Evolutionary conservation across 2,329 filamentous ascomycete genomes (phyloP).

Genomic region (Diaporthe velutina): DNA sequence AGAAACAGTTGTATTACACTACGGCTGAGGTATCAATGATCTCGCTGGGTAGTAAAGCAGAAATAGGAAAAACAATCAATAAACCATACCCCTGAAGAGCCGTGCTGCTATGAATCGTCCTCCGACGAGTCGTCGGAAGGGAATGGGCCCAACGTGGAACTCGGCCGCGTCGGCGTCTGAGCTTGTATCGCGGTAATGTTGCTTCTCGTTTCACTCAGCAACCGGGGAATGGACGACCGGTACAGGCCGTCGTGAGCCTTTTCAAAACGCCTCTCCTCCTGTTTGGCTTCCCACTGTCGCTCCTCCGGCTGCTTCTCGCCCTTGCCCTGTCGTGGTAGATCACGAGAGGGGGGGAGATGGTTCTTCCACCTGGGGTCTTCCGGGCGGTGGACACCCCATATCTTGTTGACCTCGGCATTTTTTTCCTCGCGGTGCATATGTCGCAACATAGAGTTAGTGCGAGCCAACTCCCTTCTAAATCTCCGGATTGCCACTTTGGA

Average conservation of each 20-base stretch:
- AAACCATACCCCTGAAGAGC: neutral
- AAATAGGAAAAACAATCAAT: neutral
- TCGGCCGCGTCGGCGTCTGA: too few species aligned
- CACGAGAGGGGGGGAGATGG: too few species aligned
- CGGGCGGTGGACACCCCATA: neutral
- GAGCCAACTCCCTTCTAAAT: neutral
- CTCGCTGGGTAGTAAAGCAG: neutral
- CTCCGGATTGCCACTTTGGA: too few species aligned
- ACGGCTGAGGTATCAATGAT: conserved; percentile 19
- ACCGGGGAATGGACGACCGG: too few species aligned
- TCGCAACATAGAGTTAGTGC: too few species aligned
- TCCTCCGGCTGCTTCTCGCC: neutral
- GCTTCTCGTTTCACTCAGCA: too few species aligned
- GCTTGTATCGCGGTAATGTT: too few species aligned
- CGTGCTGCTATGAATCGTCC: too few species aligned
- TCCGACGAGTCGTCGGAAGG: too few species aligned
- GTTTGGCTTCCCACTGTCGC: neutral
- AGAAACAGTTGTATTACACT: conserved; percentile 20
- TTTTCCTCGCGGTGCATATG: fast-evolving
- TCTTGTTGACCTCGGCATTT: neutral
- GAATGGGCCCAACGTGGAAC: too few species aligned
- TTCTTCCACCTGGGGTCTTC: neutral
- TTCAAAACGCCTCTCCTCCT: neutral
- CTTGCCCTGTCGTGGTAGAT: too few species aligned
- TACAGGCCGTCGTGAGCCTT: neutral